phyloP scores from a whole-genome alignment of 148 eudicot genomes.

The Amaranthus cruentus region DNA sequence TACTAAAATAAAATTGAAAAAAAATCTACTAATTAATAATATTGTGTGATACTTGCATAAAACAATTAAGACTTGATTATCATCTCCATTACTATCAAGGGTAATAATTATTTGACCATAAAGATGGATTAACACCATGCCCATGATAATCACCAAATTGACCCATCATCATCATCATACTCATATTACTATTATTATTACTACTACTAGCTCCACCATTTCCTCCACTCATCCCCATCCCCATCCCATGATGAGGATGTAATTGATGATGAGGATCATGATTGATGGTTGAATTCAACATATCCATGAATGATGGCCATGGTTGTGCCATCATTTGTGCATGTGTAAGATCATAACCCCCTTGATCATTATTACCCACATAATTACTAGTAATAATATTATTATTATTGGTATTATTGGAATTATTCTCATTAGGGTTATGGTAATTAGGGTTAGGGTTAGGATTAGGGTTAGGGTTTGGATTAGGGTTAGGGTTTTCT shows the following conservation, averaged over 20 bases:
- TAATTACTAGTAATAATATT: neutral
- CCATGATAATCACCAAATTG: slow-evolving; percentile 31
- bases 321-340: slow-evolving; percentile 32
- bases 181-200: slow-evolving; percentile 7
- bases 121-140: slow-evolving; percentile 26
- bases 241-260: slow-evolving; percentile 12
- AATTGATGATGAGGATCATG: slow-evolving; percentile 14
- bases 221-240: slow-evolving; percentile 13
- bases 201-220: slow-evolving; percentile 13
- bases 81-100: slow-evolving; percentile 8
- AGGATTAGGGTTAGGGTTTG: neutral
- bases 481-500: slow-evolving; percentile 3
- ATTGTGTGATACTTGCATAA: no score
- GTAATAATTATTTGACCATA: slow-evolving; percentile 25
- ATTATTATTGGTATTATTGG: neutral
- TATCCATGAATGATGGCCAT: slow-evolving; percentile 36
- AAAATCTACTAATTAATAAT: no score
- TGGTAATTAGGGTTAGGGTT: neutral
- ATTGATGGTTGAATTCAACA: slow-evolving; percentile 17
- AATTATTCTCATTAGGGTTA: neutral
- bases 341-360: slow-evolving; percentile 18
- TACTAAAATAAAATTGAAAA: no score
- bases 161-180: slow-evolving; percentile 33
- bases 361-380: neutral
- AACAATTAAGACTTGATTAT: neutral